Evolutionary conservation across 2,329 filamentous ascomycete genomes (phyloP).

Genomic region (Hansfordia pulvinata): DNA sequence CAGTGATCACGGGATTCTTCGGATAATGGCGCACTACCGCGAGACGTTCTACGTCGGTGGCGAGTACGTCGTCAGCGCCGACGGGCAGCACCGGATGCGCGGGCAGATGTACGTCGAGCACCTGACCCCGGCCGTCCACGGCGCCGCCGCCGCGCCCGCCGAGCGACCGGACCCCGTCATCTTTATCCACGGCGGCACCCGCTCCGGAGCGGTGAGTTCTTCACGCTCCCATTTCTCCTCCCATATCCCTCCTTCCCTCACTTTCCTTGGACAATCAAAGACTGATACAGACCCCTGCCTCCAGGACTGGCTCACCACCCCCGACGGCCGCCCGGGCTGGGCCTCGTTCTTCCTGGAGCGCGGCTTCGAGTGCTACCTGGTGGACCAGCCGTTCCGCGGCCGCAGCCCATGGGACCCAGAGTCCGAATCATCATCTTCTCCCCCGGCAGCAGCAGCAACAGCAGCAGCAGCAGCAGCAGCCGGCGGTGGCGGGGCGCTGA

Average conservation of each 20-base stretch:
- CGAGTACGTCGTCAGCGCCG: slow-evolving; percentile 2
- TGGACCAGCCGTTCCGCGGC: slow-evolving; percentile 12
- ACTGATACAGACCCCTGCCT: too few relatives aligned
- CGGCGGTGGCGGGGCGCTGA: slow-evolving; percentile 9
- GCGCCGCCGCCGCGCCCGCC: too few relatives aligned
- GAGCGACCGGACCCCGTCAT: slow-evolving; percentile 10
- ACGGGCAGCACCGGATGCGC: slow-evolving; percentile 1
- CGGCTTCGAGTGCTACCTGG: slow-evolving; percentile 30
- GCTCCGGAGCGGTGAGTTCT: slow-evolving; percentile 8
- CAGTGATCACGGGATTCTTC: too few relatives aligned
- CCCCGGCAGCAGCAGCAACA: slow-evolving; percentile 5
- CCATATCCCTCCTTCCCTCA: too few relatives aligned
- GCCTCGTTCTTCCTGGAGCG: slow-evolving; percentile 27
- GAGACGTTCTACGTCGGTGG: slow-evolving; percentile 6
- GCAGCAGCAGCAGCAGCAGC: too few relatives aligned
- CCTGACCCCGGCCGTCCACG: slow-evolving; percentile 1
- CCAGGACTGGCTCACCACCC: slow-evolving; percentile 32
- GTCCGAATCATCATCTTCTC: too few relatives aligned
- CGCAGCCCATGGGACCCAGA: slow-evolving; percentile 8
- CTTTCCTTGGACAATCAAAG: not conserved
- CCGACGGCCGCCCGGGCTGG: slow-evolving; percentile 30
- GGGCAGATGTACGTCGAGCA: slow-evolving; percentile 4
- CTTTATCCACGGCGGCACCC: slow-evolving; percentile 13
- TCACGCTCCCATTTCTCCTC: too few relatives aligned
- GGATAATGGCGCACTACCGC: slow-evolving; percentile 4